A percentile compares a stretch with the other conserved stretches of the same genome.
Evolutionary conservation across 192 early-diverging fungal species (phyloP).

Genomic region (Coemansia aciculifera): DNA sequence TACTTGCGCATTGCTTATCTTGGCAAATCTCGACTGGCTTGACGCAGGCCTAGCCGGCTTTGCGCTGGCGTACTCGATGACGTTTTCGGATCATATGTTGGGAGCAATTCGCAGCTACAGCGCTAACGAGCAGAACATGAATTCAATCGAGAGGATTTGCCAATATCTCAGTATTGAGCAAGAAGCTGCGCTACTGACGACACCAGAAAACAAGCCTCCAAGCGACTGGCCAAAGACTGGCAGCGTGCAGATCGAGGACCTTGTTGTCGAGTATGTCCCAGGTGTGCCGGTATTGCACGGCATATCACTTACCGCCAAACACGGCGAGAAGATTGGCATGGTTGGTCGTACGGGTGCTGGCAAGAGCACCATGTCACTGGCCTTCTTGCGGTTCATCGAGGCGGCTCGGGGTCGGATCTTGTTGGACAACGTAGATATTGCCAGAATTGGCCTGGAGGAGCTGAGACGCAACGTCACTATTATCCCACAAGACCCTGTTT

Average conservation of each 20-base stretch:
- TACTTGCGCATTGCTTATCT: slow-evolving; percentile 63
- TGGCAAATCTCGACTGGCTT: slow-evolving; percentile 60
- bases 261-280: slow-evolving; percentile 62
- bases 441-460: slow-evolving; percentile 70
- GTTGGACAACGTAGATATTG: slow-evolving; percentile 78
- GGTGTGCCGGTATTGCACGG: neutral
- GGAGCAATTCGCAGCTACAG: slow-evolving; percentile 50
- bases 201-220: slow-evolving; percentile 31
- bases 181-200: slow-evolving; percentile 64
- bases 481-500: slow-evolving; percentile 86
- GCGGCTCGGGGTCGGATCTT: slow-evolving; percentile 61
- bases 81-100: slow-evolving; percentile 75
- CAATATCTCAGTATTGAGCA: slow-evolving; percentile 81
- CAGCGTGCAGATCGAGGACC: slow-evolving; percentile 65
- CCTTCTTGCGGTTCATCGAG: slow-evolving; percentile 76
- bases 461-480: slow-evolving; percentile 78
- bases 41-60: slow-evolving; percentile 55
- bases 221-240: slow-evolving; percentile 68
- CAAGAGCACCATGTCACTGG: slow-evolving; percentile 69
- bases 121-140: slow-evolving; percentile 81
- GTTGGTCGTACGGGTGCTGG: slow-evolving; percentile 86
- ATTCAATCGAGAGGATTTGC: slow-evolving; percentile 77
- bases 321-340: slow-evolving; percentile 81
- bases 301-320: slow-evolving; percentile 21
- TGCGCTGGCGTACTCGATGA: slow-evolving; percentile 75